These are phyloP conservation scores for Herpotrichia juniperi DNA, from an alignment of 2,329 filamentous ascomycete genomes.

Conservation along the genomic window DNA sequence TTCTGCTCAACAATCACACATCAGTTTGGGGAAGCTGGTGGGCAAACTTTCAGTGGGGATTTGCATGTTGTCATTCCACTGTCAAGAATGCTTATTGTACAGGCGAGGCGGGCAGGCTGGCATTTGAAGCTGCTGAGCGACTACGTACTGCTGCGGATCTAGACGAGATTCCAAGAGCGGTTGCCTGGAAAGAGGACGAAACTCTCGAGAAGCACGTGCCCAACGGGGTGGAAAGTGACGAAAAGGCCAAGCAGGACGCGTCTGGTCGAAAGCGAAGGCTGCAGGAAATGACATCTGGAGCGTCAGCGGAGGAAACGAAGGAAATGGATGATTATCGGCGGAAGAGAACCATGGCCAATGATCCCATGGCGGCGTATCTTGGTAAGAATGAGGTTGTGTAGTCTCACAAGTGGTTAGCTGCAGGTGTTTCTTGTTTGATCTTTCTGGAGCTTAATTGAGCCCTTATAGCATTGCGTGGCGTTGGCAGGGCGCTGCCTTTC, in stretches of 20 bases:
- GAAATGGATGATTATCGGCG: slow-evolving; percentile 82
- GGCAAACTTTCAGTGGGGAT: slow-evolving; percentile 94
- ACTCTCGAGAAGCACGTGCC: slow-evolving; percentile 49
- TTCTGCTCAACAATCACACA: slow-evolving; percentile 88
- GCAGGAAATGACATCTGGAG: slow-evolving; percentile 77
- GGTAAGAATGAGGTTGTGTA: slow-evolving; percentile 67
- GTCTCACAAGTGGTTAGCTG: background rate
- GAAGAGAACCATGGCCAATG: slow-evolving; percentile 74
- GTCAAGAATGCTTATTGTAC: slow-evolving; percentile 98
- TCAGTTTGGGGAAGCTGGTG: slow-evolving; percentile 98
- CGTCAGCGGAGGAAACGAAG: slow-evolving; percentile 83
- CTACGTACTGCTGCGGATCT: slow-evolving; percentile 58
- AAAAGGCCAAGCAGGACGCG: slow-evolving; percentile 50
- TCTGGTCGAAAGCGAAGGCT: slow-evolving; percentile 72
- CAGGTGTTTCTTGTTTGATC: slow-evolving; percentile 14
- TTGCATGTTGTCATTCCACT: slow-evolving; percentile 90
- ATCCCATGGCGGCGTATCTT: slow-evolving; percentile 85
- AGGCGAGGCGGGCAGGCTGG: slow-evolving; percentile 82
- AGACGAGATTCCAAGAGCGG: slow-evolving; percentile 47
- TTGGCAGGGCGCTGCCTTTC: slow-evolving; percentile 13
- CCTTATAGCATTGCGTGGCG: slow-evolving; percentile 41
- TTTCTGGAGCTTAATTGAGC: slow-evolving; percentile 8
- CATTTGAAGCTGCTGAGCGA: slow-evolving; percentile 77
- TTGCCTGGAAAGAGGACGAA: slow-evolving; percentile 53
- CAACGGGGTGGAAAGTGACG: slow-evolving; percentile 49